Evolutionary conservation across 2,329 filamentous ascomycete species (phyloP), one percentile per base, ranked within the genome.

Genomic region (Fusarium euwallaceae): DNA sequence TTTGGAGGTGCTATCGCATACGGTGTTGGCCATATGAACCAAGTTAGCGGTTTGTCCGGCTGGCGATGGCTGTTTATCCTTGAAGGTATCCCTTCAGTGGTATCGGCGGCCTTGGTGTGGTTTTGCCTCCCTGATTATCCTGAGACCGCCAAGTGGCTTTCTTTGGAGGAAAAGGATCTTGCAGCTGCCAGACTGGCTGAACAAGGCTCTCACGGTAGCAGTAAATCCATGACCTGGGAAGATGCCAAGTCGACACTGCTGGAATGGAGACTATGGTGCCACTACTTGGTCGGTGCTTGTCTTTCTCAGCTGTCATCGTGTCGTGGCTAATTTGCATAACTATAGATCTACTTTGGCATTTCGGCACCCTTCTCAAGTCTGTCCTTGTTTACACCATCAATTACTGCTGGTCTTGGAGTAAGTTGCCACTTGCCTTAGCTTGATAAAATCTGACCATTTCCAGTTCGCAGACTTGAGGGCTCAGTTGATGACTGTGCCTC

Each of bases 1-100:
- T 93, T 90, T 72, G 92, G 92, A 2, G 93, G 93, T 2, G 86
- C 93, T 0, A 88, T 94, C 5, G 92, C 92, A 0, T 94, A 91
- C 65, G 92, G 87, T 0, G 91, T 94, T 62, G 91, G 91, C 0
- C 90, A 91, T 75, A 92, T 94, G 89, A 90, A 93, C 70, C 87
- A 89, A 4, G 82, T 88, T 0, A 81, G 84, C 0, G 92, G 91
- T 0, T 84, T 90, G 22, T 85, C 87, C 3, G 92, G 90, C 1
- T 95, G 92, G 93, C 85, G 92, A 51, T 93, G 85, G 88, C 84
- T 89, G 7, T 89, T 89, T 70, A 86, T 91, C 56, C 83, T 91
- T 17, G 89, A 92, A 81, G 92, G 92, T 0, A 83, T 92, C 3
- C 87, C 88, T 0, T 93, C 92, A 0, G 85, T 92, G 1, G 8